Conservation (phyloP, 805 yeast genomes). For the Starmerella potacharoeniae region DNA sequence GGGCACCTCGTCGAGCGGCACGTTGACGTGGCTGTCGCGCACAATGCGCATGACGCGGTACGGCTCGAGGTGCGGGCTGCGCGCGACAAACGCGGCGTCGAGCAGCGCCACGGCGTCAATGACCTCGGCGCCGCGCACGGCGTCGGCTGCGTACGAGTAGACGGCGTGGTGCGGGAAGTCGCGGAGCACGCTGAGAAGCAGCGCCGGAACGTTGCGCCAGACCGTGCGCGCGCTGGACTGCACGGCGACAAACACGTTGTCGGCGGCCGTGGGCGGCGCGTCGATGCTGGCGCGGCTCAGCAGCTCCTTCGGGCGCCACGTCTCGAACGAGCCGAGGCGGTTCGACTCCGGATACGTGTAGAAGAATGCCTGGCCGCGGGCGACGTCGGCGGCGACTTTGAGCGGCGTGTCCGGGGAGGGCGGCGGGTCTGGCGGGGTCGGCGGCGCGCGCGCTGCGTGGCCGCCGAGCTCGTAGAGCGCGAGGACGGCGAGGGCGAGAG, state of each 20-base stretch:
- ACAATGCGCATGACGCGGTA: constrained; percentile 21
- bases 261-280: not conserved
- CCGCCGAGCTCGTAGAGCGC: not conserved
- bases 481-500: not conserved
- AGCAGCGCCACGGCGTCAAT: constrained; percentile 21
- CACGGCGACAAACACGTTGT: constrained; percentile 20
- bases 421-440: not conserved
- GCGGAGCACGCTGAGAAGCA: constrained; percentile 22
- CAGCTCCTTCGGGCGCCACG: constrained; percentile 25
- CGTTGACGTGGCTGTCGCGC: constrained; percentile 20
- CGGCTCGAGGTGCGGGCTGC: constrained; percentile 15
- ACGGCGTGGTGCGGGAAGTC: constrained; percentile 20
- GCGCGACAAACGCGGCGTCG: constrained; percentile 4
- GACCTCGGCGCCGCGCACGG: constrained; percentile 22
- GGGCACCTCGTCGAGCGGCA: constrained; percentile 16
- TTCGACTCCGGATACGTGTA: constrained; percentile 24
- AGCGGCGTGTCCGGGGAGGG: not conserved
- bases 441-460: not conserved
- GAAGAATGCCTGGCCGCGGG: constrained; percentile 22
- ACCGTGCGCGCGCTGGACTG: constrained; percentile 20
- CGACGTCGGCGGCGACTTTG: constrained; percentile 1
- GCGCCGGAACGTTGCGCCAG: constrained; percentile 25
- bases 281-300: not conserved
- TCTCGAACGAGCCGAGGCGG: constrained; percentile 24
- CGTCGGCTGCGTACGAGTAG: constrained; percentile 23